Evolutionary conservation across 371 early-diverging fungal species (phyloP), one percentile per base, ranked within the genome.

Genomic region (Mortierella sp.): DNA sequence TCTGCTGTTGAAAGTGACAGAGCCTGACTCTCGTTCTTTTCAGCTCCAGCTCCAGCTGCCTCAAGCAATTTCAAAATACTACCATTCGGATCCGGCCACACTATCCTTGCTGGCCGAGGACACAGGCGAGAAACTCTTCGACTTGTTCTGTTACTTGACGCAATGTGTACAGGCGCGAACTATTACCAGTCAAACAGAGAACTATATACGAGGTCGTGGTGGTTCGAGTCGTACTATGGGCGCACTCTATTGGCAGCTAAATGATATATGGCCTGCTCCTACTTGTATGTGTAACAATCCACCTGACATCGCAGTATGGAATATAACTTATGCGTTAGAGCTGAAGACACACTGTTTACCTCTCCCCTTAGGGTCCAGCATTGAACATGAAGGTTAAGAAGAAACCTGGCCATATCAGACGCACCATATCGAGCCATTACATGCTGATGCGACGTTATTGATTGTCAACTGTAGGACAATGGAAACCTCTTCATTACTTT

Each of bases 181-280:
- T 7, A 68, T 75, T 26, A 21, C 49, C 12, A 34, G 52, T 3
- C 76, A 75, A 47, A 75, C 76, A 0, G 76, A 75, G 47, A 60
- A 69, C 44, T 75, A 75, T 28, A 51, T 64, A 11, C 52, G 76
- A 21, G 60, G 64, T 3, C 63, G 64, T 7, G 50, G 61, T 1
- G 26, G 28, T 15, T 26, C 41, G 0, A 58, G 41, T 19, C 47
- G 27, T 6, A 75, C 76, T 11, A 75, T 75, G 76, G 76, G 76
- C 2, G 69, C 76, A 3, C 61, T 75, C 21, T 75, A 75, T 51
- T 75, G 76, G 76, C 76, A 75, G 47, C 52, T 68, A 15, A 75
- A 75, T 37, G 76, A 75, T n/a, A 75, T 75, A 0, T 75, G 76
- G 76, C 76, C 76, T 0, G 69, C 60, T 23, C 69, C 76, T 2